These are phyloP conservation scores for Plasmodiophora brassicae DNA, from an alignment of 208 protist genomes.

Conservation along the genomic window DNA sequence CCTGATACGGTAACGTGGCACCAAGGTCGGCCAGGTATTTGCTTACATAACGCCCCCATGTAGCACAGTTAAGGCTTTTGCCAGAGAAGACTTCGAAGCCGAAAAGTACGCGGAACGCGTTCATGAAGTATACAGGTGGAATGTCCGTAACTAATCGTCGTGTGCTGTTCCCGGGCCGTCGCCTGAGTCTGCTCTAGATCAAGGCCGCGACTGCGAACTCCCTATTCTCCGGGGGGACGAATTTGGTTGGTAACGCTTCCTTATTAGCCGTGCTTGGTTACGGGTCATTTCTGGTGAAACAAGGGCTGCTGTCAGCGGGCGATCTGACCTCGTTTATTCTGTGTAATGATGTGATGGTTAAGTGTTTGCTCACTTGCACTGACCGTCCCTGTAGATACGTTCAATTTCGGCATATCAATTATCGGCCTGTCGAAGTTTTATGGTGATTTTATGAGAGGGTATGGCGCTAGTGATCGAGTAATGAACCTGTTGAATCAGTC, in stretches of 20 bases:
- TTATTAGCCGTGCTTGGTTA: neutral
- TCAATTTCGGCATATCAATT: neutral
- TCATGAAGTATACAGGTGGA: neutral
- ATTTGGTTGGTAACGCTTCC: neutral
- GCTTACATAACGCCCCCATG: too few species aligned
- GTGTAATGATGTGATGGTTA: neutral
- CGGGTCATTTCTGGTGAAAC: neutral
- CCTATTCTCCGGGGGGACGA: too few species aligned
- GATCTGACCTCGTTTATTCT: neutral
- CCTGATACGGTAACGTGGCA: too few species aligned
- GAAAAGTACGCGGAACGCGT: neutral
- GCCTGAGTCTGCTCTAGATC: too few species aligned
- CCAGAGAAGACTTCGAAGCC: neutral
- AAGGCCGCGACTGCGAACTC: too few species aligned
- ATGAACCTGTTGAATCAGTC: neutral
- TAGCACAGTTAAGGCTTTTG: slow-evolving; percentile 5
- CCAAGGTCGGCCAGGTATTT: too few species aligned
- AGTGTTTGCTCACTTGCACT: neutral
- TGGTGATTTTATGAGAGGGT: slow-evolving; percentile 3
- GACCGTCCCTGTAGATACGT: neutral
- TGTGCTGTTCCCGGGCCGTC: too few species aligned
- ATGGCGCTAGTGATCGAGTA: neutral
- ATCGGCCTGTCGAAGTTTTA: slow-evolving; percentile 16
- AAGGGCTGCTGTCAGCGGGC: neutral
- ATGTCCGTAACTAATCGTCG: too few species aligned